A percentile compares a stretch with the other conserved stretches of the same genome.
Conservation (phyloP, 1,284 basidiomycete species). For the Puccinia polysora region DNA sequence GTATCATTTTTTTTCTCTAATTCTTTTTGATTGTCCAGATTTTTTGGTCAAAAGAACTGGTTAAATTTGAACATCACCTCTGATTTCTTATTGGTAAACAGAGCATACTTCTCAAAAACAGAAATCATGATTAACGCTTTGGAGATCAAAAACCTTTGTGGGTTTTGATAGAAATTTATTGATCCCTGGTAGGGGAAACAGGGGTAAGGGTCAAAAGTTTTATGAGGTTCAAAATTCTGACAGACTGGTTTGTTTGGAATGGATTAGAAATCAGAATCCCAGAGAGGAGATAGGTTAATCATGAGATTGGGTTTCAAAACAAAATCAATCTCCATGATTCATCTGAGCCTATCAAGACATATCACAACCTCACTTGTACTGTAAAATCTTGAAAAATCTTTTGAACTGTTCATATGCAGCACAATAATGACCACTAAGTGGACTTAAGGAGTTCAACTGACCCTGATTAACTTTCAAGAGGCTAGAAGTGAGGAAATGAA, state of each 20-base stretch:
- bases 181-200: no score
- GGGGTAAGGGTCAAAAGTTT: no score
- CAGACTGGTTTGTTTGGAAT: no score
- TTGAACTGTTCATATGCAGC: constrained; percentile 66
- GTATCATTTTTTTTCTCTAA: constrained; percentile 20
- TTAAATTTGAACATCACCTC: constrained; percentile 47
- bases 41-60: constrained; percentile 9
- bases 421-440: constrained; percentile 66
- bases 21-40: constrained; percentile 27
- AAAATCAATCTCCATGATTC: constrained; percentile 46
- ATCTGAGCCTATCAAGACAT: constrained; percentile 58
- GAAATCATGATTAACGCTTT: constrained; percentile 48
- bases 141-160: constrained; percentile 42
- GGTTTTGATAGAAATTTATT: no score
- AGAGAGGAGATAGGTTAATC: background rate
- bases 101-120: constrained; percentile 53
- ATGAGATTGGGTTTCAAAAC: no score
- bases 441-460: constrained; percentile 63
- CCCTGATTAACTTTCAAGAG: constrained; percentile 66
- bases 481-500: constrained; percentile 56
- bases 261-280: no score
- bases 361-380: constrained; percentile 60
- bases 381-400: constrained; percentile 61
- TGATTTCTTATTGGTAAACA: constrained; percentile 51
- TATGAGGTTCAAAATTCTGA: no score